phyloP scores from a whole-genome alignment of 495 filamentous ascomycete genomes.

The Talaromyces borbonicus region DNA sequence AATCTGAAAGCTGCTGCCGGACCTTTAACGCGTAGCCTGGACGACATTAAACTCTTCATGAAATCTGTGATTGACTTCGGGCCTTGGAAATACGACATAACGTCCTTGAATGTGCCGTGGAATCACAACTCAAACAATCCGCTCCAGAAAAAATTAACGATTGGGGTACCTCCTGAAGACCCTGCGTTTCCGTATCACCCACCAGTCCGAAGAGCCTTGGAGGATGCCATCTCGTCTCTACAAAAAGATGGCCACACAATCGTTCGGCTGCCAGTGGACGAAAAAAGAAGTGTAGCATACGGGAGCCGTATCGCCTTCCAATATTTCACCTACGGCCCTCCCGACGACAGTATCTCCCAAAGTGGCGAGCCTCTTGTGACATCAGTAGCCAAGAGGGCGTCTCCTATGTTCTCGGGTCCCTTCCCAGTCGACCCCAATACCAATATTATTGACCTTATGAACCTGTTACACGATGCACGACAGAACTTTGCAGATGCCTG shows the following conservation, averaged over 20 bases:
- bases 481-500: constrained; percentile 2
- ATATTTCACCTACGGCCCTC: constrained; percentile 22
- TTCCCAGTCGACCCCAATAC: background rate
- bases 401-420: background rate
- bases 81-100: constrained; percentile 41
- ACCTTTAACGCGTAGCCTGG: constrained; percentile 44
- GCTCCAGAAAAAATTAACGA: background rate
- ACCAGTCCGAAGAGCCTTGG: constrained; percentile 36
- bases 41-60: constrained; percentile 47
- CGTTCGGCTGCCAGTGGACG: constrained; percentile 9
- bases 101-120: constrained; percentile 10
- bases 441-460: constrained; percentile 7
- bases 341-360: constrained; percentile 13
- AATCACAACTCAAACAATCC: background rate
- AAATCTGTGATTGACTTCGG: constrained; percentile 37
- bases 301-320: constrained; percentile 17
- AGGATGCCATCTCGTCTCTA: constrained; percentile 32
- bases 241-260: constrained; percentile 40
- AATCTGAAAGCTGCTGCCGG: constrained; percentile 49
- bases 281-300: constrained; percentile 10
- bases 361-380: constrained; percentile 11
- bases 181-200: constrained; percentile 29
- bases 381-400: constrained; percentile 9
- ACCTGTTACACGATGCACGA: constrained; percentile 9
- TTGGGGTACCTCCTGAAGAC: constrained; percentile 19